phyloP scores from a whole-genome alignment of 352 stramenopile genomes.

The Lagenidium sp. region DNA sequence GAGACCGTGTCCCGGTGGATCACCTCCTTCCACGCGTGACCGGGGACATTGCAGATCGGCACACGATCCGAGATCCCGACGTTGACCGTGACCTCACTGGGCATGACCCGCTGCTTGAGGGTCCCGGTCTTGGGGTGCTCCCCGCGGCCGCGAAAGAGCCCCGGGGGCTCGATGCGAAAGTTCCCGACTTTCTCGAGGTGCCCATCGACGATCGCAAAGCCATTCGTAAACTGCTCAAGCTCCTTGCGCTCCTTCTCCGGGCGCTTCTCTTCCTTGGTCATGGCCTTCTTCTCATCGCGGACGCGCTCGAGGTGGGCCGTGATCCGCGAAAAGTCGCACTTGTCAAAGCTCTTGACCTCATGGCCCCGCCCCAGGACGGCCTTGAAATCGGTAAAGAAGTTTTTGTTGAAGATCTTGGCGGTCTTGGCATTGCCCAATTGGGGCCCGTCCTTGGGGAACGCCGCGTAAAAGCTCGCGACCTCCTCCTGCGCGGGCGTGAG shows the following conservation, averaged over 20 bases:
- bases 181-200: constrained; percentile 98
- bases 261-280: constrained; percentile 93
- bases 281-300: constrained; percentile 92
- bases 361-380: constrained; percentile 90
- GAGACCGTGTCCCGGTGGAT: constrained; percentile 91
- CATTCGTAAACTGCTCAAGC: constrained; percentile 89
- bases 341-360: constrained; percentile 94
- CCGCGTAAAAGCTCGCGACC: constrained; percentile 92
- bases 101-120: constrained; percentile 94
- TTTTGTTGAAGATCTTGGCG: constrained; percentile 98
- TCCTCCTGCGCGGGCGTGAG: constrained; percentile 95
- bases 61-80: constrained; percentile 89
- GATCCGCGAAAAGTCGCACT: constrained; percentile 97
- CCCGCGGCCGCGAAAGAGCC: constrained; percentile 96
- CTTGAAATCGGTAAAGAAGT: constrained; percentile 96
- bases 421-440: constrained; percentile 97
- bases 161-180: constrained; percentile 96
- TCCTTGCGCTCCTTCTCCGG: constrained; percentile 89
- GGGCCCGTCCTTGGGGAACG: constrained; percentile 95
- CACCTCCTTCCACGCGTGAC: constrained; percentile 95
- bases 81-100: constrained; percentile 98
- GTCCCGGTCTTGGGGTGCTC: constrained; percentile 99
- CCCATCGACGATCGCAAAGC: constrained; percentile 96
- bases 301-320: constrained; percentile 88
- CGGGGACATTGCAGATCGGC: constrained; percentile 87